Base-by-base conservation (phyloP, 2,329 filamentous ascomycete genomes). In the Trichoderma polysporum region DNA sequence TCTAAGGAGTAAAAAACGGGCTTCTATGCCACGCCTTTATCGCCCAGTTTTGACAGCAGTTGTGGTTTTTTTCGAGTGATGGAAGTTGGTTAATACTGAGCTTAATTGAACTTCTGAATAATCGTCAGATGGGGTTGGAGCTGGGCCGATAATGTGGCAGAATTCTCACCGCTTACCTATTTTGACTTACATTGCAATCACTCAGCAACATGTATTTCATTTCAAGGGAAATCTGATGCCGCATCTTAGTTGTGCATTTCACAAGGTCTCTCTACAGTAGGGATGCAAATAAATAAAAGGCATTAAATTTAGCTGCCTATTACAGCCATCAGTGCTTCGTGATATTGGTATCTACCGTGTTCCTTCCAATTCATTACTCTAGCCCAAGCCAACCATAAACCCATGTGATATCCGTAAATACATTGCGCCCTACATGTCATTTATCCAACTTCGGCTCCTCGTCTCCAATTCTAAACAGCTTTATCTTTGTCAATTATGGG, bases 151-250 rank as follows among this genome's bases (percentile, higher is more conserved):
- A 27, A 35, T 37, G 10, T 25, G 62, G 69, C 68, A 66, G 66
- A 70, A 68, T 25, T 5, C 12, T 56, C 63, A 70, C 69, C 69
- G 69, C 69, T 61, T 70, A 25, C 69, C 41, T 5, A 5, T 52
- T 68, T 59, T 54, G 59, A 63, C 47, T 52, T 64, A 47, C 49
- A 54, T 6, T 19, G 6, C 41, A 49, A 35, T 49, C n/a, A 5
- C 27, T 45, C 17, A 7, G 33, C n/a, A 59, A 15, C 47, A 39
- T 33, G 54, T 27, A 25, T 9, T 25, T 0, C 10, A 12, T 53
- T 12, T 8, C 33, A 10, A 35, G 3, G 33, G 8, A 13, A 35
- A 35, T 35, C 33, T 12, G 2, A 12, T 35, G 5, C n/a, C 9
- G 8, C 13, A 3, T 35, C 33, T 35, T 6, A 35, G 10, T 35